Evolutionary conservation across 148 eudicot species (phyloP), one percentile per base, ranked within the genome.

Genomic region (Rhododendron kiyosumense): DNA sequence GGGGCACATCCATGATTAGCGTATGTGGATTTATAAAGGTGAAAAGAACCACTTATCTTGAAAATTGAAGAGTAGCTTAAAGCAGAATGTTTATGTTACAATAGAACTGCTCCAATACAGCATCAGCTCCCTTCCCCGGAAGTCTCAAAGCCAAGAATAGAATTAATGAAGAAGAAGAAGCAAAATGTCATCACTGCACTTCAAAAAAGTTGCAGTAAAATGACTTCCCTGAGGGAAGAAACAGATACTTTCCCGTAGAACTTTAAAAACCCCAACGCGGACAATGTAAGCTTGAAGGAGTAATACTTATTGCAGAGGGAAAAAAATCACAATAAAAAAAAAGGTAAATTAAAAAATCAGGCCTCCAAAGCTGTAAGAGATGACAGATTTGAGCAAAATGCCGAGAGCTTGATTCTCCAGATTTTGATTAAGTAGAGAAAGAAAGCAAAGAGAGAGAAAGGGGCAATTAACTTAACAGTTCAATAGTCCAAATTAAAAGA

Each of bases 401-500:
- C 61, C 24, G 38, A 3, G 24, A 82, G 4, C 30, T 61, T 20
- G 34, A 36, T 32, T 32, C 34, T 32, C 34, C 34, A 32, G 34
- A 32, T 32, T 32, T 32, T 32, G 34, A 32, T 32, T 32, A 32
- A 32, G 34, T 45, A 28, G 59, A 69, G 78, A 26, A 69, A 22
- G 85, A 45, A 36, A 65, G 14, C 30, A 22, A 14, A 34, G n/a
- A 20, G n/a, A 54, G n/a, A 11, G 20, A 1, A 2, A 7, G 9
- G 13, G 15, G 13, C 12, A 26, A 65, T 65, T n/a, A 9, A 67
- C 73, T 26, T 11, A 26, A 67, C 32, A 67, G 73, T 67, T 67
- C 32, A 52, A 30, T 18, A 73, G 28, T 48, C 26, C 20, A 86
- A 83, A 86, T 45, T 61, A 36, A 18, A 79, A 59, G 85, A 77